Evolutionary conservation across 805 yeast genomes (phyloP).

Genomic region (Blastobotrys terrestris): DNA sequence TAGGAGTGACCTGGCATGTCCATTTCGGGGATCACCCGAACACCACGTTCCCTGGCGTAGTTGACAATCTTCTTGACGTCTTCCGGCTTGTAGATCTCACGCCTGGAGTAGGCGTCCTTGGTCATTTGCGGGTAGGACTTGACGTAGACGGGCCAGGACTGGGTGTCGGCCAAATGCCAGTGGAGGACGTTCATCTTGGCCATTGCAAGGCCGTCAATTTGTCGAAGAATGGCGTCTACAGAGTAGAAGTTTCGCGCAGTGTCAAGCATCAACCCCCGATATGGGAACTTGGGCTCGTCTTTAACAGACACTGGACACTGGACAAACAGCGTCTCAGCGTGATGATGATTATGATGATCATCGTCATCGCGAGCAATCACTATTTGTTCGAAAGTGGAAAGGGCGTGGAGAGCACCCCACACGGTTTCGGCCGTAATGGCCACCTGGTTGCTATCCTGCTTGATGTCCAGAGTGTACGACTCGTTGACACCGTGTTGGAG

Average conservation of each 20-base stretch:
- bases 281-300: constrained; percentile 33
- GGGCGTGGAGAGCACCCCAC: constrained; percentile 39
- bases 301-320: constrained; percentile 31
- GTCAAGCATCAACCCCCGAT: constrained; percentile 38
- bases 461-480: constrained; percentile 27
- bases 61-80: constrained; percentile 29
- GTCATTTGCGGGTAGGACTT: constrained; percentile 34
- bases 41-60: constrained; percentile 33
- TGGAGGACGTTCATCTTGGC: constrained; percentile 36
- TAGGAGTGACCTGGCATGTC: constrained; percentile 38
- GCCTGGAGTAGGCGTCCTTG: constrained; percentile 33
- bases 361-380: constrained; percentile 26
- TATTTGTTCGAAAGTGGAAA: constrained; percentile 36
- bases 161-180: constrained; percentile 38
- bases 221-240: constrained; percentile 27
- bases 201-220: constrained; percentile 34
- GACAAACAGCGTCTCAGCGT: constrained; percentile 19
- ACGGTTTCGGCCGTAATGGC: constrained; percentile 28
- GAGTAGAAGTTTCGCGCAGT: constrained; percentile 34
- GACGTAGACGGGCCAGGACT: constrained; percentile 37
- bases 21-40: constrained; percentile 37
- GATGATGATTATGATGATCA: too few species aligned
- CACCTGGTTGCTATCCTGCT: constrained; percentile 13
- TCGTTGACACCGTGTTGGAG: constrained; percentile 36
- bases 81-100: constrained; percentile 28